phyloP scores from a whole-genome alignment of 1,139 yeast species.

The Lodderomyces metapsilosis region DNA sequence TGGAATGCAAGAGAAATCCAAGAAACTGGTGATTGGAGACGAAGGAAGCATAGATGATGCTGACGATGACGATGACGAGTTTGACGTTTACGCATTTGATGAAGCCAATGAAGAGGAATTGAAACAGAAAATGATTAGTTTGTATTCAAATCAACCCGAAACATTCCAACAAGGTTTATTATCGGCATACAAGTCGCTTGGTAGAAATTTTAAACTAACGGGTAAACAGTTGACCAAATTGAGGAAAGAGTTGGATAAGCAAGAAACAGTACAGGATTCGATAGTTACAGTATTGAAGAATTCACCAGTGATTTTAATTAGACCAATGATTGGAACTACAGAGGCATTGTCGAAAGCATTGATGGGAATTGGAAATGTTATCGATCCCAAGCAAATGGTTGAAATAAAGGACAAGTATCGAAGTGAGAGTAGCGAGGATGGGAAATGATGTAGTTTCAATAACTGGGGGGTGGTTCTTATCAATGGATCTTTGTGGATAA shows the following conservation, averaged over 20 bases:
- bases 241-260: conserved; percentile 57
- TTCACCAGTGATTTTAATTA: conserved; percentile 73
- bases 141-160: conserved; percentile 83
- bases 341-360: conserved; percentile 83
- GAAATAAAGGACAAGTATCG: conserved; percentile 40
- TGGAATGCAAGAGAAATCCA: not conserved
- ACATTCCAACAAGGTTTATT: conserved; percentile 68
- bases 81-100: conserved; percentile 16
- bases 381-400: conserved; percentile 56
- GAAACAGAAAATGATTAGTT: conserved; percentile 56
- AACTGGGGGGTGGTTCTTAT: conserved; percentile 1
- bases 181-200: conserved; percentile 71
- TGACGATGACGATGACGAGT: conserved; percentile 27
- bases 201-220: conserved; percentile 66
- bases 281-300: conserved; percentile 67
- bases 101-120: conserved; percentile 33
- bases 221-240: conserved; percentile 61
- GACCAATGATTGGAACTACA: conserved; percentile 92
- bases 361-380: conserved; percentile 79
- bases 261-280: conserved; percentile 67
- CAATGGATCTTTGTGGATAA: no score
- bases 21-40: not conserved
- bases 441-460: no score
- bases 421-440: conserved; percentile 9
- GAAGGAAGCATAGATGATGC: conserved; percentile 18